Conservation (phyloP, 1,284 basidiomycete species). For the Agroathelia rolfsii region DNA sequence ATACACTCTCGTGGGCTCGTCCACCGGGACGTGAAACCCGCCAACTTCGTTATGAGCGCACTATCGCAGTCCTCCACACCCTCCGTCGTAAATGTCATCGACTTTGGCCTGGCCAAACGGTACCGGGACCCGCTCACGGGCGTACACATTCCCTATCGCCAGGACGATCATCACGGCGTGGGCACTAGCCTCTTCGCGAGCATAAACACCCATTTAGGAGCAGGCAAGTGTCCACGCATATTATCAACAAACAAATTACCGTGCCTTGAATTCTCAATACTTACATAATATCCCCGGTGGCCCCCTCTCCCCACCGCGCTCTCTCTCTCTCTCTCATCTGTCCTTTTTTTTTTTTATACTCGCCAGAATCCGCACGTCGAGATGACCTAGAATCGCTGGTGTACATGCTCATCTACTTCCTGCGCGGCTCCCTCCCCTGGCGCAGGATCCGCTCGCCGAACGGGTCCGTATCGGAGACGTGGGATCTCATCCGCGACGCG, state of each 20-base stretch:
- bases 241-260: too few species aligned
- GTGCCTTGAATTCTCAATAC: background rate
- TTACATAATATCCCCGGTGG: too few species aligned
- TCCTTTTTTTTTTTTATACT: background rate
- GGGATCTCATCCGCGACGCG: conserved; percentile 63
- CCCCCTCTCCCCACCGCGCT: too few species aligned
- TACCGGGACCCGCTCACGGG: conserved; percentile 84
- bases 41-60: conserved; percentile 83
- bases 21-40: conserved; percentile 95
- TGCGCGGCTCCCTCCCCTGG: conserved; percentile 42
- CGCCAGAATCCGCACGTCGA: conserved; percentile 30
- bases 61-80: conserved; percentile 40
- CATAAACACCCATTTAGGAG: too few species aligned
- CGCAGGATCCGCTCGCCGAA: conserved; percentile 61
- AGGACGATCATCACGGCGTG: too few species aligned
- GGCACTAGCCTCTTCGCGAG: too few species aligned
- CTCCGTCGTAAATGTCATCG: conserved; percentile 80
- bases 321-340: too few species aligned
- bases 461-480: conserved; percentile 73
- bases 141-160: conserved; percentile 82
- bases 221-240: conserved; percentile 60
- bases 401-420: conserved; percentile 44
- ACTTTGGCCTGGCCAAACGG: conserved; percentile 96
- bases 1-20: conserved; percentile 68
- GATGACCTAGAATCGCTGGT: conserved; percentile 45